Evolutionary conservation across 108 stramenopile species (phyloP).

Genomic region (Chaetoceros tenuissimus): DNA sequence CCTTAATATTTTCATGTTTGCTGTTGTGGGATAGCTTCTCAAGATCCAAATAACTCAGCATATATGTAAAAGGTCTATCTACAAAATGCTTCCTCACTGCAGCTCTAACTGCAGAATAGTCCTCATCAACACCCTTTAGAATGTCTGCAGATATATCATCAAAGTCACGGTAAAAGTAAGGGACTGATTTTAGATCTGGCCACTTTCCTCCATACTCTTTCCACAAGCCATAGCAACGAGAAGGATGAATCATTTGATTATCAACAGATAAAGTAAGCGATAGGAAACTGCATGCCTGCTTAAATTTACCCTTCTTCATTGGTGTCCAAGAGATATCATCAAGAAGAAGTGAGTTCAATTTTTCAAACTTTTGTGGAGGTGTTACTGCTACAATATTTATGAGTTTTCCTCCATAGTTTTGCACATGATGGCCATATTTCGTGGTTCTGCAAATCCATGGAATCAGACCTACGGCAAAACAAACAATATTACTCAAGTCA

Average conservation of each 20-base stretch:
- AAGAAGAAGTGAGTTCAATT: constrained; percentile 25
- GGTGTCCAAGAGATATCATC: constrained; percentile 20
- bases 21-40: constrained; percentile 31
- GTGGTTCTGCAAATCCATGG: constrained; percentile 42
- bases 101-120: constrained; percentile 25
- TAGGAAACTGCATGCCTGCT: constrained; percentile 34
- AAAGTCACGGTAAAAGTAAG: constrained; percentile 43
- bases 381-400: constrained; percentile 32
- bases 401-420: constrained; percentile 27
- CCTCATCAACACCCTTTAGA: constrained; percentile 24
- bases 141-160: constrained; percentile 33
- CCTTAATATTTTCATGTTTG: constrained; percentile 22
- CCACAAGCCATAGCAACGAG: constrained; percentile 42
- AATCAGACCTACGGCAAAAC: constrained; percentile 38
- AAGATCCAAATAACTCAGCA: constrained; percentile 36
- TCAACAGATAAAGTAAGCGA: constrained; percentile 36
- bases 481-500: constrained; percentile 18
- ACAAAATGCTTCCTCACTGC: constrained; percentile 28
- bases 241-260: constrained; percentile 44
- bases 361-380: constrained; percentile 25
- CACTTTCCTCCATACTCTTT: constrained; percentile 34
- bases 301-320: constrained; percentile 23
- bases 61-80: constrained; percentile 31
- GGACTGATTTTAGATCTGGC: constrained; percentile 20
- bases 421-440: constrained; percentile 23